Conservation (phyloP, 164 flowering plant species). For the Cinnamomum chago region DNA sequence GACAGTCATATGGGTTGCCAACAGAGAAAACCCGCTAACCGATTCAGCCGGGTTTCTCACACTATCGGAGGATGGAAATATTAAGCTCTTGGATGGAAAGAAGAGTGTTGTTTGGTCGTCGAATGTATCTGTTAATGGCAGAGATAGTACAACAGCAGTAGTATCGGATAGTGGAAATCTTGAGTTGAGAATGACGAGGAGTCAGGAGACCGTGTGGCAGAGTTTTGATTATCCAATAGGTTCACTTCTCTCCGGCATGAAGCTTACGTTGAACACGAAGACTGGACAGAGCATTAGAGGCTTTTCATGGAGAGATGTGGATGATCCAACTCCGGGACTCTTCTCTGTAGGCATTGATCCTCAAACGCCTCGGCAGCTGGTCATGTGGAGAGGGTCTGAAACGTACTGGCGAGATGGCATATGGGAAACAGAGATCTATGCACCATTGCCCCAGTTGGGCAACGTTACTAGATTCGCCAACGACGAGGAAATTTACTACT, state of each 20-base stretch:
- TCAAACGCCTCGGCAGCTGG: background rate
- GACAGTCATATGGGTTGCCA: slow-evolving; percentile 8
- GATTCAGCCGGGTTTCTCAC: background rate
- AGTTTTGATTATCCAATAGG: background rate
- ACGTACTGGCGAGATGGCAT: background rate
- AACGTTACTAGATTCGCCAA: background rate
- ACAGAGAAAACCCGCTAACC: slow-evolving; percentile 4
- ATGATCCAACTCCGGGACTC: slow-evolving; percentile 23
- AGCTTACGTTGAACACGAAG: slow-evolving; percentile 9
- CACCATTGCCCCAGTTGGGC: background rate
- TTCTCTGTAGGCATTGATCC: background rate
- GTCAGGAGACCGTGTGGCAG: background rate
- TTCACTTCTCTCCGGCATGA: slow-evolving; percentile 6
- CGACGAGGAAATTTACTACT: background rate
- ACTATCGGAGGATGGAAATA: slow-evolving; percentile 1
- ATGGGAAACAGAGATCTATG: background rate
- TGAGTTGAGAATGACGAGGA: background rate
- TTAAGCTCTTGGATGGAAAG: background rate
- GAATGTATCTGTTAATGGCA: background rate
- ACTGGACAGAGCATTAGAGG: slow-evolving; percentile 7
- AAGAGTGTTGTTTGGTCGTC: slow-evolving; percentile 4
- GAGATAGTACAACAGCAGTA: background rate
- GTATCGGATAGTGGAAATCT: slow-evolving; percentile 6
- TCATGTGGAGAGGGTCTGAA: background rate
- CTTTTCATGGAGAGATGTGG: slow-evolving; percentile 29